Percentiles rank a stretch among this genome's conserved stretches.
Conservation (phyloP, 257 asterid species). For the Solanum pennellii region DNA sequence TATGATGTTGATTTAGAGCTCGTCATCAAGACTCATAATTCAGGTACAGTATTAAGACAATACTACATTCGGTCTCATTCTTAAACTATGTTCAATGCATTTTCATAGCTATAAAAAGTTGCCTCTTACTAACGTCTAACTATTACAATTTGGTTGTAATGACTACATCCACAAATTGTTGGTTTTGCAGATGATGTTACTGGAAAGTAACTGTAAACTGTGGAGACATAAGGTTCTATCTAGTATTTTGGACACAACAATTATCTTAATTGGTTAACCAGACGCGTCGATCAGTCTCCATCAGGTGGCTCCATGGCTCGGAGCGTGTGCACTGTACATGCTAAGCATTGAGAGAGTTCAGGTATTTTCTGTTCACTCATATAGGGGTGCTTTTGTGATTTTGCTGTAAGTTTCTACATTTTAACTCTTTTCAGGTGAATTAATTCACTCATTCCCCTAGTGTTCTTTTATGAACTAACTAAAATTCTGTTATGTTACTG, state of each 20-base stretch:
- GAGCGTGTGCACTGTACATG: background rate
- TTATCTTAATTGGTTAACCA: background rate
- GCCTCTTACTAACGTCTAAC: background rate
- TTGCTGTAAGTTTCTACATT: background rate
- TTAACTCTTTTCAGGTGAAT: background rate
- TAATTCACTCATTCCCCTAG: background rate
- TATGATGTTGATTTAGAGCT: background rate
- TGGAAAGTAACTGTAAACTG: accelerated
- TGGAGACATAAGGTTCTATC: background rate
- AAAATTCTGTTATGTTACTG: too few species aligned
- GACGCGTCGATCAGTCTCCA: background rate
- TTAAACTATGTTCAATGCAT: background rate
- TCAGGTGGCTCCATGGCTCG: background rate
- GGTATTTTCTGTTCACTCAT: background rate
- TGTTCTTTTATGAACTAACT: background rate
- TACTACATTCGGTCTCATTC: accelerated
- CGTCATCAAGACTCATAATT: background rate
- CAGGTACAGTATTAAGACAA: accelerated
- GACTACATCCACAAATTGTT: background rate
- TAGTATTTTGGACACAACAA: background rate
- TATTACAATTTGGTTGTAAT: background rate
- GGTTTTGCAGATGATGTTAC: background rate
- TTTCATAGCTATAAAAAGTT: background rate
- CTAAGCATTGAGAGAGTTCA: background rate
- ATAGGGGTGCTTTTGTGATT: background rate